A percentile compares a stretch with the other conserved stretches of the same genome.
Evolutionary conservation across 129 eudicot genomes (phyloP).

Genomic region (Heracleum sosnowskyi): DNA sequence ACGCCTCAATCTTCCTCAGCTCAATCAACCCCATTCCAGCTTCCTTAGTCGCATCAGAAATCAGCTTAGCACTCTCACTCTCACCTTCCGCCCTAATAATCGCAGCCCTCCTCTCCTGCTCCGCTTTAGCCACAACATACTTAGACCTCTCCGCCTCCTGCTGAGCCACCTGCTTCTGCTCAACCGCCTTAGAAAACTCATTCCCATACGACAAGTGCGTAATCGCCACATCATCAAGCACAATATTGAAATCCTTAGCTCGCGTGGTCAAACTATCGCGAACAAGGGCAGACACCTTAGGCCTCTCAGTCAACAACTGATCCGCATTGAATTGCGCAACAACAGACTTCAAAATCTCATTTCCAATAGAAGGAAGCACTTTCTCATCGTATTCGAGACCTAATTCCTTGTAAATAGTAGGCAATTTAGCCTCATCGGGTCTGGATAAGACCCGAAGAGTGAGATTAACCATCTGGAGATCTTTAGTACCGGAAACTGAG

Average conservation of each 20-base stretch:
- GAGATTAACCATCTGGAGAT: slow-evolving; percentile 91
- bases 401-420: slow-evolving; percentile 59
- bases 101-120: slow-evolving; percentile 83
- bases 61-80: slow-evolving; percentile 87
- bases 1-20: slow-evolving; percentile 90
- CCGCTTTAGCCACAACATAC: slow-evolving; percentile 79
- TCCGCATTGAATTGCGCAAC: slow-evolving; percentile 97
- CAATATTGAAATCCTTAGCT: slow-evolving; percentile 87
- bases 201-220: slow-evolving; percentile 85
- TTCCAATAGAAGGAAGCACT: slow-evolving; percentile 87
- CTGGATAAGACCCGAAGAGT: slow-evolving; percentile 86
- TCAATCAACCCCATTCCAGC: slow-evolving; percentile 89
- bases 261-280: slow-evolving; percentile 66
- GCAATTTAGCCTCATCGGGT: slow-evolving; percentile 56
- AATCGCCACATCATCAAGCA: slow-evolving; percentile 88
- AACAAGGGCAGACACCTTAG: slow-evolving; percentile 74
- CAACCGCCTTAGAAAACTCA: slow-evolving; percentile 91
- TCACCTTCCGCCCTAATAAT: slow-evolving; percentile 94
- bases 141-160: slow-evolving; percentile 96
- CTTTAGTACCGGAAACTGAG: slow-evolving; percentile 80
- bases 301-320: slow-evolving; percentile 84
- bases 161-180: slow-evolving; percentile 98
- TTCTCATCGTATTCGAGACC: slow-evolving; percentile 89
- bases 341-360: slow-evolving; percentile 75
- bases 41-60: slow-evolving; percentile 72